Evolutionary conservation across 2,329 filamentous ascomycete genomes (phyloP).

Genomic region (Trichoderma pleuroti): DNA sequence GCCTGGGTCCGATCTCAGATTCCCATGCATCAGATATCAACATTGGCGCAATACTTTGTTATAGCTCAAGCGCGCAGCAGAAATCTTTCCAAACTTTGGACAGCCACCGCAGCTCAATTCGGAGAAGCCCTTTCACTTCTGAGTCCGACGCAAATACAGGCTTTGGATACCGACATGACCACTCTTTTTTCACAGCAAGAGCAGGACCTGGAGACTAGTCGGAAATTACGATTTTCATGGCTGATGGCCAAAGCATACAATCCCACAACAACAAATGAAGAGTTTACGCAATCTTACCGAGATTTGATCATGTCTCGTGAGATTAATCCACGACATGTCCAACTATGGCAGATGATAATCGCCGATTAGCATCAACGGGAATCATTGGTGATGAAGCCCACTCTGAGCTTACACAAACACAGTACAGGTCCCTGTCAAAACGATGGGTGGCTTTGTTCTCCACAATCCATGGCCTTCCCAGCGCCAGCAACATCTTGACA

Average conservation of each 20-base stretch:
- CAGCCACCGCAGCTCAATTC: constrained; percentile 21
- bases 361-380: constrained; percentile 19
- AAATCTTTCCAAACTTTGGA: constrained; percentile 22
- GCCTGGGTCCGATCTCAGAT: constrained; percentile 19
- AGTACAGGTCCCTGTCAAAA: constrained; percentile 19
- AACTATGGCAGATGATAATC: constrained; percentile 25
- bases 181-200: constrained; percentile 20
- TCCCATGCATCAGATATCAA: constrained; percentile 15
- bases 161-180: constrained; percentile 18
- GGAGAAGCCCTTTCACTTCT: constrained; percentile 20
- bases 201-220: neutral
- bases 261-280: constrained; percentile 14
- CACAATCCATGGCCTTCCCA: constrained; percentile 11
- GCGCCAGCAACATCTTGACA: constrained; percentile 1
- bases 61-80: constrained; percentile 23
- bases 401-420: constrained; percentile 14
- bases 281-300: constrained; percentile 20
- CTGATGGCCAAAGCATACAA: constrained; percentile 24
- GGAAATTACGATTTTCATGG: constrained; percentile 25
- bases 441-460: constrained; percentile 24
- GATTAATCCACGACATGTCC: constrained; percentile 16
- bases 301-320: neutral
- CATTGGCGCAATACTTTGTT: constrained; percentile 20
- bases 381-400: constrained; percentile 4
- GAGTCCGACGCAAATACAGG: constrained; percentile 10